Evolutionary conservation across 495 filamentous ascomycete genomes (phyloP), one percentile per base, ranked within the genome.

Genomic region (Neurospora tetrasperma): DNA sequence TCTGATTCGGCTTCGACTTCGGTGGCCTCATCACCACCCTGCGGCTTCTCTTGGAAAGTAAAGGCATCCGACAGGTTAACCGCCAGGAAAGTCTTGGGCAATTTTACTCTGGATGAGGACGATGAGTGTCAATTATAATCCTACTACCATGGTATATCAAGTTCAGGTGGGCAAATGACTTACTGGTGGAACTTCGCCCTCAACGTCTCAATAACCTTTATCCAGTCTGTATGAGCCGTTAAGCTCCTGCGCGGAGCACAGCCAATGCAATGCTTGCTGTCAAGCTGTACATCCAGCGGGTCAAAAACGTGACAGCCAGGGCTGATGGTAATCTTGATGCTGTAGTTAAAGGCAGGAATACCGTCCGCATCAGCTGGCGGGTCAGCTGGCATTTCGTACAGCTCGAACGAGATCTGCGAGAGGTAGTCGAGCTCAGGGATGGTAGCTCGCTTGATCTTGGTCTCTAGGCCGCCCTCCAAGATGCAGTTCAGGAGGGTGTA

Each of bases 401-500:
- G 86, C 82, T 99, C 96, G 76, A 99, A 99, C 79, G 92, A 95
- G 76, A 99, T 97, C 79, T 97, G 94, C 39, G 91, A 94, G n/a
- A 99, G 88, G 81, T 98, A 99, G 79, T 99, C 96, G 68, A 99
- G 88, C 79, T 99, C 96, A 0, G 96, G 96, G 75, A 99, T 99
- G 40, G 93, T 93, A 77, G 91, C 92, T 59, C 96, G 89, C 74
- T 93, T 90, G 76, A 89, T 89, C 82, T 98, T 98, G 35, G 94
- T 96, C 75, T 94, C 90, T 74, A 99, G 92, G 42, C 96, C 96
- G 74, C 96, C 96, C 83, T 98, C 96, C 42, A 99, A 85, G 74
- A 99, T 98, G 81, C 96, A 98, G 82, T 99, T 99, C 68, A 99
- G 87, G 41, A 99, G 87, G 20, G 96, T 98, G 83, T 99, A 99